Evolutionary conservation across 345 rosid genomes (phyloP), one percentile per base, ranked within the genome.

Genomic region (Eucalyptus victrix): DNA sequence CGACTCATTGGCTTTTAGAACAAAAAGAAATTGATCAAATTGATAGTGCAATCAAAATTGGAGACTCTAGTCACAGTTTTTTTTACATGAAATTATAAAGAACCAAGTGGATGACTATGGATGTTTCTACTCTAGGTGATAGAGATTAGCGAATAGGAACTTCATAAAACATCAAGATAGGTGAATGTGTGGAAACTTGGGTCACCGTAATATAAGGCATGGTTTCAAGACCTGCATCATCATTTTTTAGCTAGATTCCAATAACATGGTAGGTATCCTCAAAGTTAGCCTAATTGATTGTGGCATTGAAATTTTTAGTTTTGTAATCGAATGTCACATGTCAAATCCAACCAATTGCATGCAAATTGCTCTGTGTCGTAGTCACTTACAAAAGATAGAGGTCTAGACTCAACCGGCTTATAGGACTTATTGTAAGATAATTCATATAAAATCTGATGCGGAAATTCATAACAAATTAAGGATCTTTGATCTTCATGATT

Each of bases 41-140:
- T 37, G 45, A 19, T 72, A 37, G 28, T 1, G 1, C 28, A 72
- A 37, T 37, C 45, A 21, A 37, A 72, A 72, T 72, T 72, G 26
- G 8, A 6, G 28, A 72, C 28, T 40, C 3, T 72, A 72, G 14
- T 72, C 83, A 72, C 4, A 0, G n/a, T n/a, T 2, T 19, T 37
- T 0, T 37, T 37, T 72, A 72, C 83, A 37, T 72, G 40, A 65
- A n/a, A 65, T 65, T 65, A 72, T 37, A 37, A 72, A 72, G 83
- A 72, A 72, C 45, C 26, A 72, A 72, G 26, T 72, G 81, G 81
- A 34, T 72, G 13, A 72, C 44, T 69, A 18, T 34, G 42, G 80
- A 34, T 34, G 40, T 72, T 4, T 40, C 44, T 37, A 34, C 4
- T 42, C 44, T 72, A 34, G 81, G 45, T 24, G 6, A 72, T 72